Evolutionary conservation across 257 asterid genomes (phyloP).

Genomic region (Dorcoceras hygrometricum): DNA sequence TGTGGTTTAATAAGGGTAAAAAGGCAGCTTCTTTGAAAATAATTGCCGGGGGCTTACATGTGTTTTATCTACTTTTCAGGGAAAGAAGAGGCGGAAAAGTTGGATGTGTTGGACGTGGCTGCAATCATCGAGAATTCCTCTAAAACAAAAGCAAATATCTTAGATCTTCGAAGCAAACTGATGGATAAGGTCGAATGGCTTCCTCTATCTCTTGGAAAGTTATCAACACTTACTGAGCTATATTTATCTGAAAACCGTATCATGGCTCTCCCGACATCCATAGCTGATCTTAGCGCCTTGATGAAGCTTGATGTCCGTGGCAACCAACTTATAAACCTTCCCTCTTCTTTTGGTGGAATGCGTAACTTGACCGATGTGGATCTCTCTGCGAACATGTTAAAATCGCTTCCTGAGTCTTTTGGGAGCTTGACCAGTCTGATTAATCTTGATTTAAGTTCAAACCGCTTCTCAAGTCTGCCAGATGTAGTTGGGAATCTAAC

Average conservation of each 20-base stretch:
- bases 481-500: conserved; percentile 46
- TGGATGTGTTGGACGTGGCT: conserved; percentile 58
- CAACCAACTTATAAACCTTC: conserved; percentile 85
- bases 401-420: conserved; percentile 68
- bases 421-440: conserved; percentile 48
- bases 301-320: conserved; percentile 55
- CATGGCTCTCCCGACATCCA: conserved; percentile 78
- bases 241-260: conserved; percentile 59
- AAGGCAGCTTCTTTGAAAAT: too few relatives aligned
- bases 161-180: conserved; percentile 66
- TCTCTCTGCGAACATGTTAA: conserved; percentile 60
- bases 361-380: conserved; percentile 51
- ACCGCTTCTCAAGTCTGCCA: conserved; percentile 56
- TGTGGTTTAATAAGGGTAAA: neutral
- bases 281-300: conserved; percentile 46
- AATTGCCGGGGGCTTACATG: conserved; percentile 22
- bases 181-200: conserved; percentile 86
- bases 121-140: conserved; percentile 53
- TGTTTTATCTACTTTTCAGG: conserved; percentile 30
- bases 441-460: conserved; percentile 68
- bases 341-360: conserved; percentile 68
- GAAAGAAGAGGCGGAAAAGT: conserved; percentile 38
- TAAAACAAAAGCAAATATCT: conserved; percentile 37
- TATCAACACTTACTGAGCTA: conserved; percentile 47
- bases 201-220: conserved; percentile 75